Evolutionary conservation across 1,139 yeast genomes (phyloP).

Genomic region (Hemisphaericaspora xylofermentans): DNA sequence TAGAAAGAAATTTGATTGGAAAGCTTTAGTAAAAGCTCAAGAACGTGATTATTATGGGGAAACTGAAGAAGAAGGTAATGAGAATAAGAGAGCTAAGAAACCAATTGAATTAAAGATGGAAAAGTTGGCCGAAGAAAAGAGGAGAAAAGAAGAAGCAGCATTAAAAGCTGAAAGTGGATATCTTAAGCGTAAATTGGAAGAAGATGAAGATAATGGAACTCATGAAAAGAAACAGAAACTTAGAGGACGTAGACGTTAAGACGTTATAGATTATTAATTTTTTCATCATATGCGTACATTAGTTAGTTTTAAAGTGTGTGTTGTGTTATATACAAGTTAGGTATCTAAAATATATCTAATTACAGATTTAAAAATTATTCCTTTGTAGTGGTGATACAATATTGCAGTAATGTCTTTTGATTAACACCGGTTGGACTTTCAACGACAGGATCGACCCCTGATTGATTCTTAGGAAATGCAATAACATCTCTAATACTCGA

Average conservation of each 20-base stretch:
- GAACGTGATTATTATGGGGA: constrained; percentile 51
- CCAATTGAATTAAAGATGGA: constrained; percentile 49
- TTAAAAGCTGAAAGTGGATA: constrained; percentile 16
- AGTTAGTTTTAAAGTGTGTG: constrained; percentile 3
- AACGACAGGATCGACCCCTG: constrained; percentile 86
- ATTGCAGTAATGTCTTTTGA: constrained; percentile 47
- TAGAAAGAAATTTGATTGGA: constrained; percentile 84
- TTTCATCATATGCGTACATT: not conserved
- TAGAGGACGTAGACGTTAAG: constrained; percentile 29
- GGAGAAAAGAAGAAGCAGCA: constrained; percentile 27
- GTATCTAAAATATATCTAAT: constrained; percentile 6
- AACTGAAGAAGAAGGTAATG: constrained; percentile 17
- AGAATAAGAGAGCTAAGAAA: constrained; percentile 26
- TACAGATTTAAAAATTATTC: constrained; percentile 8
- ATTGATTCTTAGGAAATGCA: constrained; percentile 91
- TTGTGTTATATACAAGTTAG: constrained; percentile 3
- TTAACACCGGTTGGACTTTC: constrained; percentile 75
- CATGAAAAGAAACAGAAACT: constrained; percentile 23
- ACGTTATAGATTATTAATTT: not conserved
- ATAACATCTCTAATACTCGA: constrained; percentile 85
- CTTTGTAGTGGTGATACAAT: constrained; percentile 39
- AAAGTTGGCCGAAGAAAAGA: constrained; percentile 35
- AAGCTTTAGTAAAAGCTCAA: constrained; percentile 65
- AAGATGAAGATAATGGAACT: constrained; percentile 13
- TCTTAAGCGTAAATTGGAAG: constrained; percentile 22